These are phyloP conservation scores for Lentinula edodes DNA, from an alignment of 768 basidiomycete genomes.

Conservation along the genomic window DNA sequence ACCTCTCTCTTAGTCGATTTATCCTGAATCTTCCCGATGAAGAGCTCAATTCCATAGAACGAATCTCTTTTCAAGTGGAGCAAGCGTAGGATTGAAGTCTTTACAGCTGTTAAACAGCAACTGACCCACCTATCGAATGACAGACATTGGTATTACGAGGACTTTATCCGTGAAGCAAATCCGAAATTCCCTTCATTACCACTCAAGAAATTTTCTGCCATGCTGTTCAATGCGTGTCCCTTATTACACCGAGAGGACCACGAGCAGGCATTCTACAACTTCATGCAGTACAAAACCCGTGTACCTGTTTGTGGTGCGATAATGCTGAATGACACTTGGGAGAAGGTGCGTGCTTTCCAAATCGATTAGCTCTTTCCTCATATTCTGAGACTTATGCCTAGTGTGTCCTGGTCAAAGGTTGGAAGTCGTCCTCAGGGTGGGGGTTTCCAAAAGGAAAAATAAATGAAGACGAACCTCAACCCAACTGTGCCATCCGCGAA, in stretches of 20 bases:
- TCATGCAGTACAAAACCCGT: constrained; percentile 94
- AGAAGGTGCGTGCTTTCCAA: constrained; percentile 59
- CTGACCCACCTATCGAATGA: constrained; percentile 10
- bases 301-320: constrained; percentile 98
- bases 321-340: constrained; percentile 87
- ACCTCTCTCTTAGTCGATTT: constrained; percentile 61
- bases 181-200: constrained; percentile 81
- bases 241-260: constrained; percentile 81
- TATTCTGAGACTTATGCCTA: constrained; percentile 23
- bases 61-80: constrained; percentile 98
- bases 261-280: constrained; percentile 79
- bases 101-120: constrained; percentile 9
- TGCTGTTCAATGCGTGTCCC: constrained; percentile 83
- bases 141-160: constrained; percentile 99
- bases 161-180: constrained; percentile 92
- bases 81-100: constrained; percentile 72
- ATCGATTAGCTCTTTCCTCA: constrained; percentile 7
- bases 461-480: constrained; percentile 84
- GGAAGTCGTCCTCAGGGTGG: constrained; percentile 96
- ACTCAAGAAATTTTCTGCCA: constrained; percentile 89
- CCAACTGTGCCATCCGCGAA: constrained; percentile 87
- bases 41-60: constrained; percentile 85
- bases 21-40: constrained; percentile 94
- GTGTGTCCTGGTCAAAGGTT: constrained; percentile 98
- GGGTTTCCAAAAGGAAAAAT: constrained; percentile 99